phyloP scores from a whole-genome alignment of 441 rosid genomes.

The Breynia disticha region DNA sequence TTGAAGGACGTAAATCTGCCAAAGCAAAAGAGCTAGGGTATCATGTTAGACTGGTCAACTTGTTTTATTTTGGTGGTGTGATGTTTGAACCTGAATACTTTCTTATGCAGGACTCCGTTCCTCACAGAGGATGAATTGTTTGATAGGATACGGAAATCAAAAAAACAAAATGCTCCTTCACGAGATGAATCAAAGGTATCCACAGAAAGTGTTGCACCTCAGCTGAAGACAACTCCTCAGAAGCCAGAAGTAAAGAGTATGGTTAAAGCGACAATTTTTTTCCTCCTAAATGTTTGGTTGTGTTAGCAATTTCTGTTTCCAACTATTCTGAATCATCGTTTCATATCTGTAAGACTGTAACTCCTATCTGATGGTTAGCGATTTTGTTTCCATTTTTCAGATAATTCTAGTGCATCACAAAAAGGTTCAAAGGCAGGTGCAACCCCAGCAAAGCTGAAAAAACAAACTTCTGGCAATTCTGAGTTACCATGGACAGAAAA shows the following conservation, averaged over 20 bases:
- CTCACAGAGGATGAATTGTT: slow-evolving; percentile 89
- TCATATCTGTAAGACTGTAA: slow-evolving; percentile 4
- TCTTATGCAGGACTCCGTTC: slow-evolving; percentile 50
- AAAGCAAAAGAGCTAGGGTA: slow-evolving; percentile 96
- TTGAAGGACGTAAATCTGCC: slow-evolving; percentile 74
- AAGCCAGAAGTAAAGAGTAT: slow-evolving; percentile 49
- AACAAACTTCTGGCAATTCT: slow-evolving; percentile 28
- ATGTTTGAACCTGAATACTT: slow-evolving; percentile 14
- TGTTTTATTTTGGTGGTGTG: slow-evolving; percentile 7
- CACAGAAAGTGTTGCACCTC: slow-evolving; percentile 31
- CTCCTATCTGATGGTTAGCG: slow-evolving; percentile 9
- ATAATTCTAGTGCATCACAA: slow-evolving; percentile 22
- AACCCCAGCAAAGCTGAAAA: slow-evolving; percentile 40
- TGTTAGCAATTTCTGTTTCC: neutral
- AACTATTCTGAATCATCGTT: slow-evolving; percentile 1
- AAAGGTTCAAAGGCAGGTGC: slow-evolving; percentile 23
- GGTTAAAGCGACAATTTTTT: slow-evolving; percentile 15
- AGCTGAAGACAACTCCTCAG: slow-evolving; percentile 48
- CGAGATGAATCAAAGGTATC: slow-evolving; percentile 32
- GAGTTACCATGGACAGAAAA: slow-evolving; percentile 80
- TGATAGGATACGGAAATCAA: slow-evolving; percentile 68
- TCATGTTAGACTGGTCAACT: neutral
- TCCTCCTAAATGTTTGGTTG: neutral
- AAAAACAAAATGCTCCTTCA: slow-evolving; percentile 25
- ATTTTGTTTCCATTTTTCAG: slow-evolving; percentile 17